Base-by-base conservation (phyloP, 495 filamentous ascomycete genomes). In the Parmelia sp. region DNA sequence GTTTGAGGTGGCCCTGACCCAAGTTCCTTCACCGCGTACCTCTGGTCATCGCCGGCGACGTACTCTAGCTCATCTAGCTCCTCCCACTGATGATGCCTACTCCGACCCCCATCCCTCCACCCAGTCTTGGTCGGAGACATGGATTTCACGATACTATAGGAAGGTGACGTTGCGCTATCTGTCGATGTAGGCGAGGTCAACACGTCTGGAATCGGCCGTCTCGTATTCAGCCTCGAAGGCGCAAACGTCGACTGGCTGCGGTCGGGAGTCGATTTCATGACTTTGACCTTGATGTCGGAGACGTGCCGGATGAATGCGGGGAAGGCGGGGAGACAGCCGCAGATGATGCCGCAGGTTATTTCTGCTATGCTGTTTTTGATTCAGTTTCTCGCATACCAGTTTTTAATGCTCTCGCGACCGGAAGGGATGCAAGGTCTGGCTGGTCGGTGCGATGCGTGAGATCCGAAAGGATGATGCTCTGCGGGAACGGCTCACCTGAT, bases 271-370 rank as follows among this genome's bases (percentile, higher is more conserved):
- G 56, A 23, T 35, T n/a, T 39, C 10, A n/a, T 39, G 33, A 25
- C 7, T 35, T 14, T 21, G 15, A 4, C 15, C 33, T 25, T 58
- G 10, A 27, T 12, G 11, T 23, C 25, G 3, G 37, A 44, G 31
- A 61, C 39, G 27, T 65, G 31, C 33, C 57, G 19, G 21, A 55
- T 15, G 25, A 66, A 66, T 1, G 65, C 65, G 15, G 65, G 65
- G 4, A 66, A 1, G 21, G 60, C 49, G 33, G 60, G 60, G 2
- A 66, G 33, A 37, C 65, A 66, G 27, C 40, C 45, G 25, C 60
- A 62, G 33, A 66, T 25, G 23, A 62, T 66, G 49, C 47, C 65
- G 25, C 65, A 63, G 21, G 49, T 58, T 15, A 66, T 40, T 21
- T 66, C 65, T 2, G 60, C 65, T 17, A 42, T 25, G 21, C 63